Percentiles rank a stretch among this genome's conserved stretches.
These are phyloP conservation scores for Andrographis paniculata DNA, from an alignment of 305 asterid species.

Conservation along the genomic window DNA sequence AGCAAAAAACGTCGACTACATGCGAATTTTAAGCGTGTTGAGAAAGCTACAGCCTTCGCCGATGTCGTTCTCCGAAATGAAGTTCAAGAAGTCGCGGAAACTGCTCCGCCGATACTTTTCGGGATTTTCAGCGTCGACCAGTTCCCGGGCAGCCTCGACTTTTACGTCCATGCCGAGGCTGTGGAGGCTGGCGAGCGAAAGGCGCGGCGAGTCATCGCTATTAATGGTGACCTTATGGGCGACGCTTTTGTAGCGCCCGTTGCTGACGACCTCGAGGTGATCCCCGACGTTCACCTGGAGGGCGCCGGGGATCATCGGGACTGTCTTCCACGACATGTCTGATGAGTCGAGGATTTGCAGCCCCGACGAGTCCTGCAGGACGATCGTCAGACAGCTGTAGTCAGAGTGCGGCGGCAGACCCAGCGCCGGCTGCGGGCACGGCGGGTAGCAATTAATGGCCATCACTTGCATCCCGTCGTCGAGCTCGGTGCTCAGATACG, in stretches of 20 bases:
- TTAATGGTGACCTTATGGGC: slow-evolving; percentile 22
- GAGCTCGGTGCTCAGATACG: slow-evolving; percentile 18
- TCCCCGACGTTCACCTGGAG: slow-evolving; percentile 34
- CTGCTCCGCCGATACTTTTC: no score
- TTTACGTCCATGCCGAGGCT: slow-evolving; percentile 32
- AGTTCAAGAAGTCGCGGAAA: no score
- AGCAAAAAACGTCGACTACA: no score
- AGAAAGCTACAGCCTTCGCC: no score
- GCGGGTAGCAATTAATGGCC: slow-evolving; percentile 26
- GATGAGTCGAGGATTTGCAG: slow-evolving; percentile 16
- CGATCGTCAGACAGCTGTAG: not conserved
- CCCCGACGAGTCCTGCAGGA: slow-evolving; percentile 10
- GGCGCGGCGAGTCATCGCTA: slow-evolving; percentile 1
- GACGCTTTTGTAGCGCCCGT: slow-evolving; percentile 29
- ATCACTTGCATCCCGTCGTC: slow-evolving; percentile 30
- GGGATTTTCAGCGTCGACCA: slow-evolving; percentile 16
- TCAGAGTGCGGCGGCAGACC: slow-evolving; percentile 36
- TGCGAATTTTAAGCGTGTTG: no score
- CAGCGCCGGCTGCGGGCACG: slow-evolving; percentile 21
- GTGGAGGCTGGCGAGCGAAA: slow-evolving; percentile 30
- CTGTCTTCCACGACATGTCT: slow-evolving; percentile 20
- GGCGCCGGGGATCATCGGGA: slow-evolving; percentile 12
- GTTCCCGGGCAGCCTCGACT: slow-evolving; percentile 25
- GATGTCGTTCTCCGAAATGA: no score
- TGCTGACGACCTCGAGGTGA: slow-evolving; percentile 30